Base-by-base conservation (phyloP, 768 basidiomycete genomes). In the Leccinum disarticulatum region DNA sequence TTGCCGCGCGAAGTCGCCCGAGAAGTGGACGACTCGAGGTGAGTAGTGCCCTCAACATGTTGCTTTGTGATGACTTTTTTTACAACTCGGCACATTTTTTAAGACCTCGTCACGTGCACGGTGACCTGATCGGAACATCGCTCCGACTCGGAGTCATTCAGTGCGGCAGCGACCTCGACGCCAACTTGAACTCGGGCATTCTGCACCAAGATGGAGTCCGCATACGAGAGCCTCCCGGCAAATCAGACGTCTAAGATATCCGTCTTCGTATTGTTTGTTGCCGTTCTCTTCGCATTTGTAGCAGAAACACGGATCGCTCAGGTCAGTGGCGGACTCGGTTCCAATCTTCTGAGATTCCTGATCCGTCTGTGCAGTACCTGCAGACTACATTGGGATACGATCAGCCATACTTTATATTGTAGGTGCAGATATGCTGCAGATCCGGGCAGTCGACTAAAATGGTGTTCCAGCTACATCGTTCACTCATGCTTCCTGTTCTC, bases 321-420 rank as follows among this genome's bases (percentile, higher is more conserved):
- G 79, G 91, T 91, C 64, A 31, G 77, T 64, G 14, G 41, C 33
- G 11, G 51, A 25, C 27, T 50, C 28, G 27, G 13, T 27, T 30
- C 13, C 28, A 28, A 17, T 50, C 43, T 19, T 19, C 25, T 25
- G 25, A 15, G 33, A 41, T 55, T 27, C 11, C 47, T 68, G 30
- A 68, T 33, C 50, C 6, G 14, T 54, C 41, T 19, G 0, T 57
- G 47, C 61, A 94, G 91, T 88, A 93, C 75, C 85, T 96, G 14
- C 91, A 94, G 72, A 85, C 85, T 1, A 81, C 80, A 1, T 76
- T 93, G 31, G 84, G 79, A 35, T 99, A 91, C 76, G 81, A 86
- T 55, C 91, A 97, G 60, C 92, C 96, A 0, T 96, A 87, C 80
- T 89, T 98, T 67, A 78, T 93, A 61, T 92, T 95, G 92, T 92